Evolutionary conservation across 2,329 filamentous ascomycete species (phyloP), one percentile per base, ranked within the genome.

Genomic region (Ophiostoma tasmaniense): DNA sequence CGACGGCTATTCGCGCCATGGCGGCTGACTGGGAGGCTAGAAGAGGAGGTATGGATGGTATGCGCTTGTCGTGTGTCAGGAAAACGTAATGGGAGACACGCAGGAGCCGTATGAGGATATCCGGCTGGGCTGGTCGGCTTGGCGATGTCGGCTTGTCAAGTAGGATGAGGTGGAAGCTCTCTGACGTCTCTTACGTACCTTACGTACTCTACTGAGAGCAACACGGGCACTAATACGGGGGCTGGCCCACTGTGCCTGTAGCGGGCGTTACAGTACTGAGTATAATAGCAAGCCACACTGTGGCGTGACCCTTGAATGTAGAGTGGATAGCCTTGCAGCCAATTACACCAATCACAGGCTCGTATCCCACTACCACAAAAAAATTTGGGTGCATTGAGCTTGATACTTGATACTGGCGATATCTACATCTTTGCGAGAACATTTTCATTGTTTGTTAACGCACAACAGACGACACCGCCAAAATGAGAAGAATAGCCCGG

Each of bases 401-500:
- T 28, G 13, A 35, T 37, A 37, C 35, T 25, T 10, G 62, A 64
- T 42, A 64, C 8, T 39, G 50, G 2, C 35, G n/a, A 22, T 20
- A 6, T 42, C 33, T 28, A n/a, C 33, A 39, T n/a, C 45, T 5
- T 13, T 22, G 20, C 25, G 11, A 11, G 7, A 20, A n/a, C 52
- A 45, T 14, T 7, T 13, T n/a, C 3, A 39, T 3, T 39, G 37
- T 14, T 14, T 5, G 35, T 37, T 37, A 10, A 37, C 35, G 7
- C 35, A 25, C 25, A 5, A 28, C 45, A 45, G 33, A 10, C 30
- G 13, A 42, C 64, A 52, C 33, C 35, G 20, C 39, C 59, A 14
- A 25, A 61, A 82, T 83, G 80, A 75, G 80, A 70, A 79, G 81
- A 76, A 77, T 82, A 79, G 74, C 79, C 69, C 75, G 78, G 72